Evolutionary conservation across 2,329 filamentous ascomycete species (phyloP), one percentile per base, ranked within the genome.

Genomic region (Didymella arachidicola): DNA sequence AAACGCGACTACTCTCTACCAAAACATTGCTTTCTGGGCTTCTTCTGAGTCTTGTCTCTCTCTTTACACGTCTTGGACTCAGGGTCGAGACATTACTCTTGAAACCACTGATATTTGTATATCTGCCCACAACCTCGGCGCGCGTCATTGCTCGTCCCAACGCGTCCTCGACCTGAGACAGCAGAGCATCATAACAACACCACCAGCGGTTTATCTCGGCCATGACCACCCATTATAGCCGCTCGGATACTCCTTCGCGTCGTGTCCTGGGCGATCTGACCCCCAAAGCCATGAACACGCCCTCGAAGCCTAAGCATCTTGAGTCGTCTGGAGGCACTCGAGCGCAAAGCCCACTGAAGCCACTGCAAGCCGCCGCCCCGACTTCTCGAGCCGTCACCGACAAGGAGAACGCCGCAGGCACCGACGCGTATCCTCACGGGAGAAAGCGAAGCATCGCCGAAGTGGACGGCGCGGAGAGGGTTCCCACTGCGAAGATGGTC

Each of bases 391-490:
- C 61, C 7, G 59, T 68, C 14, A 53, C 56, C 26, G 62, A 68
- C 50, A 70, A 75, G 54, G 76, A 77, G 57, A 77, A 77, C 60
- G 43, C 64, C 22, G 44, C 59, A 11, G 61, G 51, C 8, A 45
- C 56, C 22, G 54, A 62, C 48, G 60, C 64, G 29, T 65, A 56
- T n/a, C 51, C 62, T 2, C 60, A 64, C n/a, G 68, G 72, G 51
- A 71, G 69, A 61, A 78, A 78, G 63, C 57, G 76, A 50, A 67
- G 68, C 41, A 76, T 78, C 39, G 58, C 72, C 47, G 72, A 77
- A 55, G 73, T 77, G 25, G 75, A 77, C 22, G 66, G 66, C 52
- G 67, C 61, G 18, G 73, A 76, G 53, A 67, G 63, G 41, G 53
- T 67, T 16, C 68, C 66, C 14, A 57, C 63, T 41, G 64, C 66